Base-by-base conservation (phyloP, 2,329 filamentous ascomycete species). In the Aspergillus felis region DNA sequence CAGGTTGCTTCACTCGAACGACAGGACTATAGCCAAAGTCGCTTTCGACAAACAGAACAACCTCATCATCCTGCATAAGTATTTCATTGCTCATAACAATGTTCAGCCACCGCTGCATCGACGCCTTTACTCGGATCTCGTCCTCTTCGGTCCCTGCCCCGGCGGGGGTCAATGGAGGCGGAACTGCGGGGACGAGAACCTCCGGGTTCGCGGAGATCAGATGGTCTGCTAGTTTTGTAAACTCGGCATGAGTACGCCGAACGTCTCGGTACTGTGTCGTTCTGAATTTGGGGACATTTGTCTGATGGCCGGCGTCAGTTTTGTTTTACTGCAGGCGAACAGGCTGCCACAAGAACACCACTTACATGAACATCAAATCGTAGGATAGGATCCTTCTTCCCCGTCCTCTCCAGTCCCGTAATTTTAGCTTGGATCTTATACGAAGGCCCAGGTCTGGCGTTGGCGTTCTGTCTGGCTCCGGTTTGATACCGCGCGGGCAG, bases 191-290 rank as follows among this genome's bases (percentile, higher is more conserved):
- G 7, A 99, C 93, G 48, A 99, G 82, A 8, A 92, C 89, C 75
- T 99, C 94, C 3, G 94, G 94, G 69, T 97, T 97, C n/a, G 93
- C 92, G 25, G 93, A 97, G 73, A 97, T 92, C 57, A 99, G 81
- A 74, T 99, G 94, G 58, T 96, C 90, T 56, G 90, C 91, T n/a
- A 99, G 87, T 76, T 97, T 99, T 63, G 91, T 83, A 69, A 99
- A 99, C 72, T 99, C 94, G 50, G 91, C 92, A 76, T 99, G 94
- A 60, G 95, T 88, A 59, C 94, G 90, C 66, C 94, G 90, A 64
- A 99, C 92, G 76, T 99, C 94, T 70, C 94, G 92, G 78, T 97
- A 99, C 74, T 99, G 94, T 4, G 94, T 99, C 0, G 94, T 99
- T 67, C 94, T 87, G 76, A 97, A 99, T 66, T 93, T 93, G 54